Conservation (phyloP, 345 rosid genomes). For the Microthlaspi erraticum region DNA sequence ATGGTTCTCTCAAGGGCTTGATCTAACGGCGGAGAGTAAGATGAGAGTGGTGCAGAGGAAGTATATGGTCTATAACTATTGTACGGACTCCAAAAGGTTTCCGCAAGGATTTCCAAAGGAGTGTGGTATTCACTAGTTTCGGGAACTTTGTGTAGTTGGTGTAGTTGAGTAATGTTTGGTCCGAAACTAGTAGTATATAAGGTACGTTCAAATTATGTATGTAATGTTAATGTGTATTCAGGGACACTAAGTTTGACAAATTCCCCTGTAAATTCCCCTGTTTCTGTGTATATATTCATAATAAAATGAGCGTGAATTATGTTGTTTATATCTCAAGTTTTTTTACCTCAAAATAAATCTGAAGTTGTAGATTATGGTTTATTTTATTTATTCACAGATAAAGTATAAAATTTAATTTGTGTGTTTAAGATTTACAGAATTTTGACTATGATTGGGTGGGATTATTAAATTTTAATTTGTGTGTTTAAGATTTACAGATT, state of each 20-base stretch:
- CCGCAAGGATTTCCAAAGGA: slow-evolving; percentile 53
- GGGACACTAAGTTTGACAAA: not conserved
- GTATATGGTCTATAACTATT: slow-evolving; percentile 52
- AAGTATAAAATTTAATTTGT: no score
- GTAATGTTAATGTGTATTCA: slow-evolving; percentile 1
- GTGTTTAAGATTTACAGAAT: no score
- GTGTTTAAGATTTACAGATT: not conserved
- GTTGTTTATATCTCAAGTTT: no score
- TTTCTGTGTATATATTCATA: slow-evolving; percentile 20
- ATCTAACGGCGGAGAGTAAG: slow-evolving; percentile 42
- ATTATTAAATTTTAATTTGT: no score
- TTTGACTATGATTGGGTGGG: no score
- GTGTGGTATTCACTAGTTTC: slow-evolving; percentile 38
- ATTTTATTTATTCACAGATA: no score
- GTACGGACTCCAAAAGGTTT: slow-evolving; percentile 49
- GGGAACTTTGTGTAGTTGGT: not conserved
- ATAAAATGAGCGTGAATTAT: slow-evolving; percentile 29
- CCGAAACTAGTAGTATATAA: not conserved
- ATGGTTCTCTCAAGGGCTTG: slow-evolving; percentile 59
- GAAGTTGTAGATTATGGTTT: no score
- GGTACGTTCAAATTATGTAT: not conserved
- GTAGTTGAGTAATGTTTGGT: not conserved
- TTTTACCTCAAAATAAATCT: no score
- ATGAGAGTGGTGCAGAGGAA: slow-evolving; percentile 55
- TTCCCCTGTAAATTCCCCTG: slow-evolving; percentile 32